Base-by-base conservation (phyloP, 306 rosid genomes). In the Fragaria vesca region DNA sequence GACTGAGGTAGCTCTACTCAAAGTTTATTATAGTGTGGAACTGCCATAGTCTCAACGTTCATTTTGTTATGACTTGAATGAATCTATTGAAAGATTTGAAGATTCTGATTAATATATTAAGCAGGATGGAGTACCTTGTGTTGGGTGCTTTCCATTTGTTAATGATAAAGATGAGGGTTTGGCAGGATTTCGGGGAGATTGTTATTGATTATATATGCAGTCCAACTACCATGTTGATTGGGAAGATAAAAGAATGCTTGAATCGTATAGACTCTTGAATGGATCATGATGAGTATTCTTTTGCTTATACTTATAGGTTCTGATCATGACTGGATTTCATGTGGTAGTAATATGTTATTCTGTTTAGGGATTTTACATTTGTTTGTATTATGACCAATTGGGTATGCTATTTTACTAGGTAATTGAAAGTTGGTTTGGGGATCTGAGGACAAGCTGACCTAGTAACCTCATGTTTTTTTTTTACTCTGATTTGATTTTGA, bases 391-490 rank as follows among this genome's bases (percentile, higher is more conserved):
- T 46, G 50, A 46, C n/a, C 55, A 50, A 50, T 48, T 26, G 45
- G 8, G 45, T 60, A 32, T 71, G 75, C 54, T 71, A 8, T 48
- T 30, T n/a, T 6, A 24, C 8, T 38, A 36, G 62, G 46, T 36
- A 71, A 50, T 51, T 50, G 61, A 16, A 51, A 32, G 32, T 73
- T 55, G 50, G 77, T 38, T 43, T 66, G 16, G 57, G 18, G 78
- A 74, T 58, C 28, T 43, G 68, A 21, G 52, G 69, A 57, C 45
- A 18, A 26, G 55, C 57, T 74, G 57, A 42, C 69, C 20, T 26
- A 60, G 58, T 42, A 16, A 24, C 42, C 67, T 60, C 46, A 11
- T 8, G 32, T 58, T 24, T 24, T 0, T 24, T 74, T 16, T 74
- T 57, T 58, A 40, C 55, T 58, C 65, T 9, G 43, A 47, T 24